Percentiles rank a stretch among this genome's conserved stretches.
Conservation (phyloP, 495 filamentous ascomycete species). For the Geoglossum glabrum region DNA sequence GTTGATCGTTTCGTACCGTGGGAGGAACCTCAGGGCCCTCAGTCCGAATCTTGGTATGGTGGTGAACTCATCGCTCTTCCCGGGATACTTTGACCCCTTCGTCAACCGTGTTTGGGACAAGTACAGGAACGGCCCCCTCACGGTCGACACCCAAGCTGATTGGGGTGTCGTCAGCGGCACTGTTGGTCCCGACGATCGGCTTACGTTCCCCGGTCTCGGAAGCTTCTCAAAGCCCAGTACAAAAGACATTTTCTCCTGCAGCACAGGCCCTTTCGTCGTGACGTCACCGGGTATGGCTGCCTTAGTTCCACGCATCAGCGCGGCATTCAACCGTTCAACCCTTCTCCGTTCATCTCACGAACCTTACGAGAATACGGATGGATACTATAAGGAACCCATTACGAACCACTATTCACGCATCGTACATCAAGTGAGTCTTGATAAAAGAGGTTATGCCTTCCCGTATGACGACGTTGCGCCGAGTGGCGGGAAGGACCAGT, state of each 20-base stretch:
- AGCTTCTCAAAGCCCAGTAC: slow-evolving; percentile 36
- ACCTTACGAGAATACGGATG: slow-evolving; percentile 26
- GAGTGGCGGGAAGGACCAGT: slow-evolving; percentile 33
- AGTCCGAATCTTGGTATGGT: slow-evolving; percentile 44
- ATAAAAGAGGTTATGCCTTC: slow-evolving; percentile 51
- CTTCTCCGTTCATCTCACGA: slow-evolving; percentile 26
- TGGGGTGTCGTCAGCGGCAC: slow-evolving; percentile 30
- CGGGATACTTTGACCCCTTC: slow-evolving; percentile 40
- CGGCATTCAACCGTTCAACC: slow-evolving; percentile 48
- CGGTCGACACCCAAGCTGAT: slow-evolving; percentile 41
- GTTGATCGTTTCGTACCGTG: slow-evolving; percentile 34
- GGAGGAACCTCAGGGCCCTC: slow-evolving; percentile 35
- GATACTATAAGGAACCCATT: slow-evolving; percentile 31
- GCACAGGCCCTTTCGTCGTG: slow-evolving; percentile 41
- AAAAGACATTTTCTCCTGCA: slow-evolving; percentile 50
- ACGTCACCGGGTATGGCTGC: slow-evolving; percentile 29
- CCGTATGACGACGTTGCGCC: slow-evolving; percentile 61
- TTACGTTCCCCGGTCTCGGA: slow-evolving; percentile 30
- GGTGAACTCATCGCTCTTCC: slow-evolving; percentile 34
- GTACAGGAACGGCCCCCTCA: slow-evolving; percentile 29
- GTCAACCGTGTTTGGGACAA: slow-evolving; percentile 42
- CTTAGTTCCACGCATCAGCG: slow-evolving; percentile 44
- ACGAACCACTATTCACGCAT: slow-evolving; percentile 59
- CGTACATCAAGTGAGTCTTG: slow-evolving; percentile 39
- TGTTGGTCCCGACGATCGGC: slow-evolving; percentile 23